These are phyloP conservation scores for Plasmodium berghei DNA, from an alignment of 169 alveolate species.

Conservation along the genomic window DNA sequence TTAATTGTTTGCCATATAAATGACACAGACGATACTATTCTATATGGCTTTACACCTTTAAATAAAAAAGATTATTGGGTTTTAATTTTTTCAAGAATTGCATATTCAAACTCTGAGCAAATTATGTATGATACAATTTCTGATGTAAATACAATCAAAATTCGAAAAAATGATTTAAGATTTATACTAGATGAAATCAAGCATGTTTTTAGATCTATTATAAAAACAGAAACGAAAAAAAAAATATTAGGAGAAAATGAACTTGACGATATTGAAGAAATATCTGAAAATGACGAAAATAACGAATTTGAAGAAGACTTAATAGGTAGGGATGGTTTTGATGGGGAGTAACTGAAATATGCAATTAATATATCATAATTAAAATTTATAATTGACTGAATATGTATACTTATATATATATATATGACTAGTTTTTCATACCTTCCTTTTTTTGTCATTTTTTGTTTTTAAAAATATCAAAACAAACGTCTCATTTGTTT, in stretches of 20 bases:
- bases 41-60: slow-evolving; percentile 60
- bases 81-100: slow-evolving; percentile 35
- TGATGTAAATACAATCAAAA: slow-evolving; percentile 48
- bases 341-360: neutral
- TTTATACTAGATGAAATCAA: slow-evolving; percentile 39
- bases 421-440: too few relatives aligned
- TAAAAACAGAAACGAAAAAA: neutral
- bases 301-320: neutral
- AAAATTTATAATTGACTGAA: too few relatives aligned
- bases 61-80: slow-evolving; percentile 61
- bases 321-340: neutral
- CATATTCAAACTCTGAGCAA: slow-evolving; percentile 32
- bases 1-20: slow-evolving; percentile 47
- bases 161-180: slow-evolving; percentile 36
- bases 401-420: too few relatives aligned
- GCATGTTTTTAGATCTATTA: slow-evolving; percentile 35
- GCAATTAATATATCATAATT: too few relatives aligned
- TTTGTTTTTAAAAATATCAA: too few relatives aligned
- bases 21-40: slow-evolving; percentile 47
- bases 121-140: slow-evolving; percentile 30
- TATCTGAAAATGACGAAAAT: neutral
- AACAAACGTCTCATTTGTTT: too few relatives aligned
- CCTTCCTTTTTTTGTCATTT: too few relatives aligned
- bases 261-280: neutral
- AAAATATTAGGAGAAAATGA: neutral